Conservation (phyloP, 2,329 filamentous ascomycete species). For the Cladophialophora yegresii region DNA sequence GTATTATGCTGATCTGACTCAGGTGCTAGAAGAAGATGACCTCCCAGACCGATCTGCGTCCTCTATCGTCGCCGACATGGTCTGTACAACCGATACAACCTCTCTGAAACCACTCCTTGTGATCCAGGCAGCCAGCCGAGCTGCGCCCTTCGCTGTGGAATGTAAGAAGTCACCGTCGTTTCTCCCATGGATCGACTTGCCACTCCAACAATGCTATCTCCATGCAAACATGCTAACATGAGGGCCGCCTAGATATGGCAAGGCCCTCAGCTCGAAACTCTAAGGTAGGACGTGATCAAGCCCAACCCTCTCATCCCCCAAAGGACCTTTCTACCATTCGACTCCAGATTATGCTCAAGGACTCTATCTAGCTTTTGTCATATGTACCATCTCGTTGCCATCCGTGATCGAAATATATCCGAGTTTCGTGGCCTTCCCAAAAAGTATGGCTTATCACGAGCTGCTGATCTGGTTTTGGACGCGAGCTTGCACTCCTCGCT, state of each 20-base stretch:
- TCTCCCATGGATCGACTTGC: background rate
- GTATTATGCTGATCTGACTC: background rate
- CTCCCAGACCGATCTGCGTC: background rate
- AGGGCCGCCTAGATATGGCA: background rate
- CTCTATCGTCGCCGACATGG: background rate
- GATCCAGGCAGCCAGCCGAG: background rate
- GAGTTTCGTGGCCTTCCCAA: constrained; percentile 14
- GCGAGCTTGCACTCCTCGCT: constrained; percentile 37
- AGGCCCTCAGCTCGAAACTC: background rate
- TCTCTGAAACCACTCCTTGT: background rate
- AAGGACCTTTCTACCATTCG: background rate
- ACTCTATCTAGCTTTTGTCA: background rate
- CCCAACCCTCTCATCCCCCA: background rate
- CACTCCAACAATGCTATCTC: background rate
- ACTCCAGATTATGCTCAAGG: background rate
- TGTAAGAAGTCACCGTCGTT: background rate
- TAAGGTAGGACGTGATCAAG: background rate
- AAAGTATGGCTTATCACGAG: constrained; percentile 44
- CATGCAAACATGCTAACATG: background rate
- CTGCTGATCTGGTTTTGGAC: constrained; percentile 42
- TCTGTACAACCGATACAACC: background rate
- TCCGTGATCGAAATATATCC: background rate
- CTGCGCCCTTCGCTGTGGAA: background rate
- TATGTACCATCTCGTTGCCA: background rate
- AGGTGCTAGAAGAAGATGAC: background rate